Evolutionary conservation across 129 eudicot species (phyloP), one percentile per base, ranked within the genome.

Genomic region (Centrapalus pauciflorus): DNA sequence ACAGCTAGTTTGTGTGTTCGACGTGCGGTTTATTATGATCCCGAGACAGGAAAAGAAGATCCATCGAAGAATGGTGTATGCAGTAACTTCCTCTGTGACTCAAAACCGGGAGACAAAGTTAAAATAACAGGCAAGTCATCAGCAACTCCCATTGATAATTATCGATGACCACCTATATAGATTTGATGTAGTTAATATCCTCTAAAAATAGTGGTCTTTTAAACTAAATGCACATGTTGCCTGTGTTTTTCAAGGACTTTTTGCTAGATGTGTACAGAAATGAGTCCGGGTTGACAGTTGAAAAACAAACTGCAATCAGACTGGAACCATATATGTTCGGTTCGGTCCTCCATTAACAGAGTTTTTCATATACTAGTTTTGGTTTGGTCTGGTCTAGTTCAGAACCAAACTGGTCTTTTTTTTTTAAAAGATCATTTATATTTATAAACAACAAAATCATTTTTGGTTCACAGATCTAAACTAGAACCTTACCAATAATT

Each of bases 71-170:
- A 86, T 5, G 99, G 99, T 37, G 79, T 86, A 5, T 89, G 99
- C 85, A 94, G 99, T 79, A 94, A 94, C 58, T 94, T 86, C 67
- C 78, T 94, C 12, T 94, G 97, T 12, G 84, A 94, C 69, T 82
- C 99, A 29, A 94, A 94, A 77, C 99, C 99, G 30, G 99, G 99
- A 49, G 99, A 94, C 88, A 89, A 86, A 54, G 80, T 94, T 64
- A 70, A 89, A 66, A 89, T 94, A 38, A 72, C 99, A 57, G 99
- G 99, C 89, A 77, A 3, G 64, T 30, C 26, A 3, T 35, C 41
- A 12, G 7, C 23, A 3, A 59, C 20, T 61, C 64, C 26, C 48
- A 13, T 2, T 35, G 21, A 34, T 20, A 27, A n/a, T n/a, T n/a
- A n/a, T n/a, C n/a, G n/a, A n/a, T n/a, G n/a, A n/a, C n/a, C n/a